phyloP scores from a whole-genome alignment of 768 basidiomycete genomes.

The Kwoniella pini region DNA sequence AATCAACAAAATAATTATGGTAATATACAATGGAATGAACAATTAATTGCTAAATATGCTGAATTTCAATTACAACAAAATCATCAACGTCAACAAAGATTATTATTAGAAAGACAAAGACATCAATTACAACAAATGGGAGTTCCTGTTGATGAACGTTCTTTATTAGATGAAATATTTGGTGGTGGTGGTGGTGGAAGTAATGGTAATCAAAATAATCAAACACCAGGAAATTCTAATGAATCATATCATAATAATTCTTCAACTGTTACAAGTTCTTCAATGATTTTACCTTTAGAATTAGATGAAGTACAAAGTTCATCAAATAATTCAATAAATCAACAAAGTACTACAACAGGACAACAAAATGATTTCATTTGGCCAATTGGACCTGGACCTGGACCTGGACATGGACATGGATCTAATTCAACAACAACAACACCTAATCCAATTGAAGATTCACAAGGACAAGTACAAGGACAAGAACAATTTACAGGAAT shows the following conservation, averaged over 20 bases:
- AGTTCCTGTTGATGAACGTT: constrained; percentile 37
- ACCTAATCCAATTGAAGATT: neutral
- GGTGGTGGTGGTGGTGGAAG: constrained; percentile 8
- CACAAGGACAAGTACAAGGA: neutral
- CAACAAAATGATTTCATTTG: constrained; percentile 2
- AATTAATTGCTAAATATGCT: constrained; percentile 41
- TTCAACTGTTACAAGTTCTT: neutral
- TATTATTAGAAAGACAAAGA: constrained; percentile 41
- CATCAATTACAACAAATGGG: constrained; percentile 44
- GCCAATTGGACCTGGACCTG: neutral
- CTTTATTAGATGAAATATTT: constrained; percentile 46
- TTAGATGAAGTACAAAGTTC: too few species aligned
- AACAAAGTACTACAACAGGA: neutral
- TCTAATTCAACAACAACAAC: neutral
- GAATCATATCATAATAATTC: neutral
- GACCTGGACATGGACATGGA: neutral
- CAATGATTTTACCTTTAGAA: neutral
- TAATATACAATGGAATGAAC: constrained; percentile 19
- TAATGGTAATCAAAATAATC: neutral
- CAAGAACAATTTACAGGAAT: neutral
- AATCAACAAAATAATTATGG: neutral
- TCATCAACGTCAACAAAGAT: constrained; percentile 45
- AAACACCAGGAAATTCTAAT: too few species aligned
- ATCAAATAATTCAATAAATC: too few species aligned
- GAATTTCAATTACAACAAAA: constrained; percentile 50